Base-by-base conservation (phyloP, 1,284 basidiomycete species). In the Ustilago shanxiensis region DNA sequence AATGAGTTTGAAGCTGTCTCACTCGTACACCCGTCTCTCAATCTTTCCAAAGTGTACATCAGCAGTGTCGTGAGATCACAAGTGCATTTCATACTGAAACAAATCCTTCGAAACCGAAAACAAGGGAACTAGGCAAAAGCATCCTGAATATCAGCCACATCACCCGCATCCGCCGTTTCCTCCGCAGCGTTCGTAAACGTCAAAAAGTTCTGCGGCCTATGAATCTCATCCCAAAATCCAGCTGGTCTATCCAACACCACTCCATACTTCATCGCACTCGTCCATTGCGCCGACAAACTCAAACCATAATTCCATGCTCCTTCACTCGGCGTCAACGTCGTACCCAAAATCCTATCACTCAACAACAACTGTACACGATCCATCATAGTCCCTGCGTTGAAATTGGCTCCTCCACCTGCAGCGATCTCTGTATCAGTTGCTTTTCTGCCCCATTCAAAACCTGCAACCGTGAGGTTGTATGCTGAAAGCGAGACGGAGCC, bases 361-460 rank as follows among this genome's bases (percentile, higher is more conserved):
- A 99, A 89, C 71, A 99, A 88, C 45, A 99, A 89, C 87, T 99
- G 97, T 28, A 97, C 95, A 35, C 94, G 91, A 86, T 97, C 95
- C 2, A 95, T 95, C 96, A 98, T 98, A 14, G 62, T 66, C 5
- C 81, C 78, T 28, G 95, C 93, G 86, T 96, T 98, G 89, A 96
- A 99, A 49, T 95, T 95, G 87, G 91, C 78, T 22, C 91, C 79
- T n/a, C 72, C 68, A 22, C 66, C 55, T 11, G 86, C 64, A 52
- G 80, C 89, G 80, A 94, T 92, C 79, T 94, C 94, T 53, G 92
- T 90, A n/a, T 93, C 92, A 50, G 90, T 92, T 10, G 80, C 82
- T 89, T 98, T 98, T 77, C 97, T 89, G 49, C 96, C 96, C 96
- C 96, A 99, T 86, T 99, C 97, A 86, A 99, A 99, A 18, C 97